phyloP scores from a whole-genome alignment of 495 filamentous ascomycete species.

The Trichoderma erinaceum region DNA sequence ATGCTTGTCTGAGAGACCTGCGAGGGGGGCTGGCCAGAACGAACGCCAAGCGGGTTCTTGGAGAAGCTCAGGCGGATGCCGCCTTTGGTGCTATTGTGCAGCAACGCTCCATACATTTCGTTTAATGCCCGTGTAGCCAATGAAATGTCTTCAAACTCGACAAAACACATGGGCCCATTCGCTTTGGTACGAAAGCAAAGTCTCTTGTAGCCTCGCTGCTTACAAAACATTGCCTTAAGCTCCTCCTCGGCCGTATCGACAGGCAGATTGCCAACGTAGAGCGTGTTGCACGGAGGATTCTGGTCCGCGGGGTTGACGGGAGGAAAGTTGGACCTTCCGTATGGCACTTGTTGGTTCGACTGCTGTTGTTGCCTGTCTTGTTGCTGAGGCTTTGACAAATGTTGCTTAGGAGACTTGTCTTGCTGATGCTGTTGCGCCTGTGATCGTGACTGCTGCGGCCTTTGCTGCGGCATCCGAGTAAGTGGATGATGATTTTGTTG shows the following conservation, averaged over 20 bases:
- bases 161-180: constrained; percentile 98
- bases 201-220: constrained; percentile 91
- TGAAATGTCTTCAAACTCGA: constrained; percentile 93
- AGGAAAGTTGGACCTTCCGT: constrained; percentile 65
- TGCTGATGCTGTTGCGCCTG: neutral
- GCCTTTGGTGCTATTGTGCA: constrained; percentile 92
- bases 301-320: constrained; percentile 94
- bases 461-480: neutral
- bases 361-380: neutral
- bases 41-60: constrained; percentile 93
- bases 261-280: constrained; percentile 95
- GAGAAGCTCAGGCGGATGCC: constrained; percentile 98
- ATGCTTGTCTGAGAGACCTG: constrained; percentile 36
- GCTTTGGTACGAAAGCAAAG: constrained; percentile 97
- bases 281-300: constrained; percentile 95
- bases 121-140: constrained; percentile 91
- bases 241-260: constrained; percentile 95
- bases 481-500: neutral
- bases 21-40: constrained; percentile 57
- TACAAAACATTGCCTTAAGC: constrained; percentile 88
- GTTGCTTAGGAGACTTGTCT: neutral
- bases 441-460: neutral
- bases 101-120: constrained; percentile 80
- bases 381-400: neutral
- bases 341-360: constrained; percentile 42